A percentile compares a stretch with the other conserved stretches of the same genome.
These are phyloP conservation scores for Paraurostyla sp. DNA, from an alignment of 73 alveolate species.

Conservation along the genomic window DNA sequence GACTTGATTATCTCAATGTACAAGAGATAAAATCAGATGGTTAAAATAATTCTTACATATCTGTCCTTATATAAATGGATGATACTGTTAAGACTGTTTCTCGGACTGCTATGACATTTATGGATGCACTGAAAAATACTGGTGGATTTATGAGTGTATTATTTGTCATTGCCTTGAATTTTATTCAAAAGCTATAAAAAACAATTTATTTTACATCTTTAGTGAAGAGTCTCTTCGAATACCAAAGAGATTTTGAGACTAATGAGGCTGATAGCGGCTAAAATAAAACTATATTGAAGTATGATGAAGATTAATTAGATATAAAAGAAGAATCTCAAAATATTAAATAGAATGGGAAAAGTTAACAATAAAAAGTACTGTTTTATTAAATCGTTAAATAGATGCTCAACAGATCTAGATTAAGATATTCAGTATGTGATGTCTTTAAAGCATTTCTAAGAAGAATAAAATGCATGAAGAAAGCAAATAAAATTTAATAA, in stretches of 20 bases:
- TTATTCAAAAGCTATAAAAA: not conserved
- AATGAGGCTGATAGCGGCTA: not conserved
- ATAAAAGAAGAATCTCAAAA: no score
- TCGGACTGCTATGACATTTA: not conserved
- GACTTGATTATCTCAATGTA: not conserved
- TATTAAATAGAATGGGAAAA: not conserved
- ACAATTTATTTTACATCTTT: constrained; percentile 12
- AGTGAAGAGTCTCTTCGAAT: not conserved
- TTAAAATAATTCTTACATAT: not conserved
- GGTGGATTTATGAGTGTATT: constrained; percentile 24
- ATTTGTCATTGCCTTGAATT: not conserved
- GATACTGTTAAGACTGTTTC: constrained; percentile 29
- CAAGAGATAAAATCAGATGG: not conserved
- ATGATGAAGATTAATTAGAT: no score
- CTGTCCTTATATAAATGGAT: not conserved
- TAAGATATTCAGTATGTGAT: not conserved
- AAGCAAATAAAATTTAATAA: not conserved
- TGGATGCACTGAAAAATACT: constrained; percentile 12
- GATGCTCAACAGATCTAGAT: not conserved
- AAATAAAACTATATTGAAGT: no score
- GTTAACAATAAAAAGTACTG: not conserved
- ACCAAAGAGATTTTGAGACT: not conserved
- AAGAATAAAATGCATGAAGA: not conserved
- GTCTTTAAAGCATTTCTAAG: not conserved
- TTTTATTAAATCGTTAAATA: not conserved